Conservation (phyloP, 2,329 filamentous ascomycete species). For the Colletotrichum musicola region DNA sequence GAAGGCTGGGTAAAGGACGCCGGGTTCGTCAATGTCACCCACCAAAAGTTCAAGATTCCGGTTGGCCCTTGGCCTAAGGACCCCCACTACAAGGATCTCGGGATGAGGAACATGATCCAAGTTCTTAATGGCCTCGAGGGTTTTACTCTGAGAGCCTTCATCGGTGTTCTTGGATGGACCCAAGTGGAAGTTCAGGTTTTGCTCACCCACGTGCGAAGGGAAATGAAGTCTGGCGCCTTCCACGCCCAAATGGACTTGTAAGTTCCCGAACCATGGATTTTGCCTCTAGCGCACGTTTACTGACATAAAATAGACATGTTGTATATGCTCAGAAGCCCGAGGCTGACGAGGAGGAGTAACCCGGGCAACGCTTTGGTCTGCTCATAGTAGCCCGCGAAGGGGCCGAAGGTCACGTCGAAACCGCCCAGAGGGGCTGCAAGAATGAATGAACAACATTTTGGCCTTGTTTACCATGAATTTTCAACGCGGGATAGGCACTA, state of each 20-base stretch:
- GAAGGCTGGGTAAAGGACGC: constrained; percentile 50
- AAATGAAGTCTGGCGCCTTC: constrained; percentile 41
- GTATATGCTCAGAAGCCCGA: too few species aligned
- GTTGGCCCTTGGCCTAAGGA: constrained; percentile 55
- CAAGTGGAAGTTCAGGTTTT: constrained; percentile 45
- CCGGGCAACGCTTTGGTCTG: too few species aligned
- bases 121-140: constrained; percentile 42
- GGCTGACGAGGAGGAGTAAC: too few species aligned
- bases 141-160: constrained; percentile 45
- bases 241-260: neutral
- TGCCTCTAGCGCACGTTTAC: too few species aligned
- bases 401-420: too few species aligned
- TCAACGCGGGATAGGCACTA: too few species aligned
- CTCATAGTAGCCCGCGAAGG: too few species aligned
- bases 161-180: constrained; percentile 45
- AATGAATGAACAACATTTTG: too few species aligned
- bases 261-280: neutral
- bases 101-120: constrained; percentile 39
- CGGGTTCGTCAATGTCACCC: constrained; percentile 51
- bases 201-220: constrained; percentile 44
- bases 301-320: too few species aligned
- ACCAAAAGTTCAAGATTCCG: constrained; percentile 48
- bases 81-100: constrained; percentile 47
- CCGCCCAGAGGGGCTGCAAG: too few species aligned
- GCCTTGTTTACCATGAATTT: too few species aligned